Evolutionary conservation across 768 basidiomycete genomes (phyloP), one percentile per base, ranked within the genome.

Genomic region (Boletellus emodensis): DNA sequence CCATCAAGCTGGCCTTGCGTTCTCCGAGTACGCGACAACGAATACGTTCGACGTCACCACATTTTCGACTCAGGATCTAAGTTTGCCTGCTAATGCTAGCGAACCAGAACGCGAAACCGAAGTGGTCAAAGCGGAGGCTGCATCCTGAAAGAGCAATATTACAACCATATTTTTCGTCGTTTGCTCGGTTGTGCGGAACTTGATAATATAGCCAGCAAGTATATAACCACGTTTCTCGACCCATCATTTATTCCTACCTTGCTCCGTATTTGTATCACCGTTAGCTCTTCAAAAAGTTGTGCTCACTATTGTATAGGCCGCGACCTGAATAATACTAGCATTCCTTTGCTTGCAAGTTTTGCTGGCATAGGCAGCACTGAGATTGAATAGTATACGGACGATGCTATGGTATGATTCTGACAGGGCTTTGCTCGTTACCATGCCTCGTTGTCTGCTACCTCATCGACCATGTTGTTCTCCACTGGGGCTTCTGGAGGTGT

Each of bases 51-150:
- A 90, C 65, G 87, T 89, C 42, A 61, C 78, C 32, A 75, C 73
- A n/a, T 87, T 87, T 66, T 70, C 79, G 42, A 71, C 81, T 34
- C 84, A 84, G 59, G 87, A 88, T 54, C 63, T 90, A 56, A 78
- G 77, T 49, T 75, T 90, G 60, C 42, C 73, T 57, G 76, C 80
- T 46, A 74, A 79, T 47, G 53, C 66, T 37, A 81, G 78, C 63
- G 85, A 87, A 54, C 66, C 82, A 48, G 86, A 86, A 32, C 74
- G 77, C 48, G 82, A 85, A 58, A 57, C 75, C 40, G 87, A 87
- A 49, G 57, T 79, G 40, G 80, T 86, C 53, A 88, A 88, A 74
- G 70, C 83, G 40, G 87, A 90, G 68, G 76, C 76, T 59, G 57
- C 55, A 47, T 60, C 72, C 56, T 71, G 61, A 65, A 55, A 20